phyloP scores from a whole-genome alignment of 345 rosid genomes.

The Lumnitzera littorea region DNA sequence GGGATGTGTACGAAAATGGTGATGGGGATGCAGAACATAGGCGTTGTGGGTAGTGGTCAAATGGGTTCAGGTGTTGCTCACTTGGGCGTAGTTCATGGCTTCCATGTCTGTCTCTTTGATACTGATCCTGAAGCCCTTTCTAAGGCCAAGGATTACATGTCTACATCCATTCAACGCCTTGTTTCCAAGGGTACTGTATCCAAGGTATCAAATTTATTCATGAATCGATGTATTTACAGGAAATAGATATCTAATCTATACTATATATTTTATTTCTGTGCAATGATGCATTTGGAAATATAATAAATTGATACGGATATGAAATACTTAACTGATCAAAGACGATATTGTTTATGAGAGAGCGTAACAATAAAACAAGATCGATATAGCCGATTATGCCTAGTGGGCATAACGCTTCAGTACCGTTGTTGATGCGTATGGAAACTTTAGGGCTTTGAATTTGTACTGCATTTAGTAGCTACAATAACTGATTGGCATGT shows the following conservation, averaged over 20 bases:
- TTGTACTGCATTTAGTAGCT: too few relatives aligned
- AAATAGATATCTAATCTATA: background rate
- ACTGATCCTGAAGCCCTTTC: conserved; percentile 55
- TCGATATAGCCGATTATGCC: too few relatives aligned
- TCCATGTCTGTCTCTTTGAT: conserved; percentile 58
- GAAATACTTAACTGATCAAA: too few relatives aligned
- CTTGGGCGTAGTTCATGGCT: conserved; percentile 62
- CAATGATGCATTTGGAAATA: too few relatives aligned
- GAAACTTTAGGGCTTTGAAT: too few relatives aligned
- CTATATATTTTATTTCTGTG: too few relatives aligned
- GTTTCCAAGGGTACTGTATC: conserved; percentile 58
- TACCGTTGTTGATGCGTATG: too few relatives aligned
- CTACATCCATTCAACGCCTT: conserved; percentile 48
- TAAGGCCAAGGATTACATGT: conserved; percentile 46
- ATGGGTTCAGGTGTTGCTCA: conserved; percentile 99
- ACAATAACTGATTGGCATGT: too few relatives aligned
- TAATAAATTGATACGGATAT: background rate
- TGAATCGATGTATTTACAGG: background rate
- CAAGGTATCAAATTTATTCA: conserved; percentile 27
- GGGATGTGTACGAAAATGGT: conserved; percentile 12
- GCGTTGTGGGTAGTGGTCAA: conserved; percentile 80
- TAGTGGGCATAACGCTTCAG: too few relatives aligned
- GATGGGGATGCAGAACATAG: conserved; percentile 43
- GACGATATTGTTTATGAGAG: too few relatives aligned
- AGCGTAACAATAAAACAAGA: too few relatives aligned